These are phyloP conservation scores for Mycena galopus DNA, from an alignment of 768 basidiomycete genomes.

Conservation along the genomic window DNA sequence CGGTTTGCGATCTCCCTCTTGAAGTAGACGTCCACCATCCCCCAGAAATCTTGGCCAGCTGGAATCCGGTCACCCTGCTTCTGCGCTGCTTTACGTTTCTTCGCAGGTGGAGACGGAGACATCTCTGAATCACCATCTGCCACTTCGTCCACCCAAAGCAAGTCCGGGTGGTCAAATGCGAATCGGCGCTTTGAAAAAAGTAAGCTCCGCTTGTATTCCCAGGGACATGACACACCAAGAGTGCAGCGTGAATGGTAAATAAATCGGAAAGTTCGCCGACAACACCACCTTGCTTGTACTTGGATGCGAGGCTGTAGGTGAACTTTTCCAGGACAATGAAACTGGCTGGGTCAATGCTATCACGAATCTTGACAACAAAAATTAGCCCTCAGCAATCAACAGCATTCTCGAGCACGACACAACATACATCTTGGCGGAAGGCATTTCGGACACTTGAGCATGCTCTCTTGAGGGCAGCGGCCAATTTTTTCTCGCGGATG, in stretches of 20 bases:
- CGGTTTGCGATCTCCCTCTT: not conserved
- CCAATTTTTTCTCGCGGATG: not conserved
- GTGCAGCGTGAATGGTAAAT: not conserved
- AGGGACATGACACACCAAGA: not conserved
- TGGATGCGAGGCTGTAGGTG: not conserved
- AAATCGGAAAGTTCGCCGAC: not conserved
- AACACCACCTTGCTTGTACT: not conserved
- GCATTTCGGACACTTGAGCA: slow-evolving; percentile 4
- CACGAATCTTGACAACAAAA: no score
- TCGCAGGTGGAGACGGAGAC: no score
- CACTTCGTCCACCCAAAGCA: not conserved
- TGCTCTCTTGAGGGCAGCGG: not conserved
- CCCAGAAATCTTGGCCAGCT: not conserved
- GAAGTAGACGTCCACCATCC: not conserved
- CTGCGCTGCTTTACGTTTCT: not conserved
- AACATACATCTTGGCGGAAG: not conserved
- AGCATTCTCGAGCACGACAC: no score
- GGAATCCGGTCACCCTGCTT: not conserved
- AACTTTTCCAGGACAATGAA: not conserved
- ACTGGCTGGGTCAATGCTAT: not conserved
- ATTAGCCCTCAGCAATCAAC: no score
- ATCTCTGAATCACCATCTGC: not conserved
- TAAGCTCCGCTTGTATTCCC: not conserved
- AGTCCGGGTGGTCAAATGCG: not conserved
- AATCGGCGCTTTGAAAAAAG: not conserved